phyloP scores from a whole-genome alignment of 768 basidiomycete species.

The Fomitopsis serialis region DNA sequence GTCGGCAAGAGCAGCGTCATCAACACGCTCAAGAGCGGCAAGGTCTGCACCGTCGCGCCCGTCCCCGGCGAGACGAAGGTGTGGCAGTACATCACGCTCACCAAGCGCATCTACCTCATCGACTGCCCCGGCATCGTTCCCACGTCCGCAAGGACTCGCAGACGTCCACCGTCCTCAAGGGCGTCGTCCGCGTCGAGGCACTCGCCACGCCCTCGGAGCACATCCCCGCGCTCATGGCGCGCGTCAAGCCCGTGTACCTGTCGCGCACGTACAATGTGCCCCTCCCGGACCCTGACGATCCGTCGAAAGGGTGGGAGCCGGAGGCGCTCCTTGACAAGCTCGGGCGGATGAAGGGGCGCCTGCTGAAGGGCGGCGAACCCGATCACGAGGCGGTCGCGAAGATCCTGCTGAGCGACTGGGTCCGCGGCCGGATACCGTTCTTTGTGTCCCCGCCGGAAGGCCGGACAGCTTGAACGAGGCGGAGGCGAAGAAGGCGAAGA shows the following conservation, averaged over 20 bases:
- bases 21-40: constrained; percentile 96
- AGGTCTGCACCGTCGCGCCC: constrained; percentile 95
- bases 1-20: constrained; percentile 97
- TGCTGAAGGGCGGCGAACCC: constrained; percentile 93
- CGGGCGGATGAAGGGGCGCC: constrained; percentile 86
- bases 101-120: constrained; percentile 94
- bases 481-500: constrained; percentile 45
- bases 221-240: constrained; percentile 79
- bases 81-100: constrained; percentile 99
- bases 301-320: constrained; percentile 54
- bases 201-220: constrained; percentile 90
- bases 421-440: constrained; percentile 93
- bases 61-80: constrained; percentile 99
- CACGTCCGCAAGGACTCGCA: constrained; percentile 86
- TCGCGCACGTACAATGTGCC: constrained; percentile 77
- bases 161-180: constrained; percentile 90
- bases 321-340: constrained; percentile 80
- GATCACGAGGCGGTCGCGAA: constrained; percentile 90
- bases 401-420: constrained; percentile 95
- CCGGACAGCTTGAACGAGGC: constrained; percentile 61
- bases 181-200: constrained; percentile 94
- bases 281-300: constrained; percentile 52
- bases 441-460: constrained; percentile 91
- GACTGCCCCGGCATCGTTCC: constrained; percentile 99
- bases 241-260: constrained; percentile 92